Evolutionary conservation across 805 yeast genomes (phyloP), one percentile per base, ranked within the genome.

Genomic region (Ogataea philodendri): DNA sequence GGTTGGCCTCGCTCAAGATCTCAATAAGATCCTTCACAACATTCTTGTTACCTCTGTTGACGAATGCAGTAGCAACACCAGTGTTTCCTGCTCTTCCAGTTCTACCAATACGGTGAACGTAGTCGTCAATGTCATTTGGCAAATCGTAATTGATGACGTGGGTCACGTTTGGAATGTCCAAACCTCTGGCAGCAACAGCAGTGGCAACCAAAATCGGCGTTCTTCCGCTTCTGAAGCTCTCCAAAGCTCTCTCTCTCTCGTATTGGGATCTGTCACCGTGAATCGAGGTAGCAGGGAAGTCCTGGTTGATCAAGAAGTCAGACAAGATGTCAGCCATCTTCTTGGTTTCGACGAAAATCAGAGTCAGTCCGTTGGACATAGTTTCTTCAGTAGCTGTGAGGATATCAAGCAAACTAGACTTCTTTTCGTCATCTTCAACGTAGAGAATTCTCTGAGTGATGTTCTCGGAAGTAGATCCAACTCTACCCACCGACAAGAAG

Each of bases 41-140:
- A 60, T 88, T 88, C 60, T 75, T 78, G 78, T 88, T 93, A 63
- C 83, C 84, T 71, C 97, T 84, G 83, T 93, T 93, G 70, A 93
- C 86, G 74, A 93, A 93, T 33, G 99, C 95, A 51, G 97, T 89
- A 49, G 99, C 97, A 55, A 85, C 74, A 84, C 99, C 99, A 45
- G 84, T 81, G 72, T 93, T 93, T 77, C 98, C 98, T 57, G 99
- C 99, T 81, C 99, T 93, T 70, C 98, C 99, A 60, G 99, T 93
- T 81, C 98, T 90, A 78, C 98, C 98, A 62, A 93, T 93, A 74
- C 98, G 85, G 74, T 93, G 98, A 42, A 93, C 98, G 62, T 93
- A 93, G 68, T 93, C 98, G 66, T 93, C 98, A 58, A 93, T 84
- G 66, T 93, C 97, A 61, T 83, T 72, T 64, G 98, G 98, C 64